phyloP scores from a whole-genome alignment of 257 asterid species.

The Solanum etuberosum region DNA sequence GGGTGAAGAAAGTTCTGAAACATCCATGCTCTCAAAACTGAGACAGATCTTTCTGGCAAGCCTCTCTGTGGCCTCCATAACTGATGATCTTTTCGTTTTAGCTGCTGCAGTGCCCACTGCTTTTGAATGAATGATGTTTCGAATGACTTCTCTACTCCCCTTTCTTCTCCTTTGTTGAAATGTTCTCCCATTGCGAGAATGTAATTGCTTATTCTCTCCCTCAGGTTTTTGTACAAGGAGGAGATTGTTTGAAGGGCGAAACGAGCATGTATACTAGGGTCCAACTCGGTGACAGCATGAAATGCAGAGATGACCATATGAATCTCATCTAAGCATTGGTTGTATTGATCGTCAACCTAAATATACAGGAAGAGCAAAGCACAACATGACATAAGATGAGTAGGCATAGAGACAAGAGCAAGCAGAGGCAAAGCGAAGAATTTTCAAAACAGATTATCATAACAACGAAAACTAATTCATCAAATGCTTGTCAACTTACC shows the following conservation, averaged over 20 bases:
- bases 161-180: neutral
- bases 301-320: conserved; percentile 73
- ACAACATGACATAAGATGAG: neutral
- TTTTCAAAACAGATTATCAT: too few species aligned
- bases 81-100: conserved; percentile 60
- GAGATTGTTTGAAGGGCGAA: conserved; percentile 65
- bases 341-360: conserved; percentile 78
- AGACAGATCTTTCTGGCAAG: conserved; percentile 81
- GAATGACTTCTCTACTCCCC: conserved; percentile 31
- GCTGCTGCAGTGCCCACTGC: conserved; percentile 89
- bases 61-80: conserved; percentile 97
- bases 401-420: neutral
- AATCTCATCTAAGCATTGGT: conserved; percentile 71
- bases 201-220: conserved; percentile 64
- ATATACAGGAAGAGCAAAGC: neutral
- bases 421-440: neutral
- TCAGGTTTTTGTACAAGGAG: conserved; percentile 47
- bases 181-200: conserved; percentile 55
- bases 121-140: conserved; percentile 51
- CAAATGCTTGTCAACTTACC: conserved; percentile 25
- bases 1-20: conserved; percentile 96
- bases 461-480: neutral
- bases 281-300: conserved; percentile 68
- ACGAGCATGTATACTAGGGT: conserved; percentile 66
- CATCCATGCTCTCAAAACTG: conserved; percentile 94